Percentiles rank a stretch among this genome's conserved stretches.
Evolutionary conservation across 495 filamentous ascomycete species (phyloP).

Genomic region (Annulohypoxylon stygium): DNA sequence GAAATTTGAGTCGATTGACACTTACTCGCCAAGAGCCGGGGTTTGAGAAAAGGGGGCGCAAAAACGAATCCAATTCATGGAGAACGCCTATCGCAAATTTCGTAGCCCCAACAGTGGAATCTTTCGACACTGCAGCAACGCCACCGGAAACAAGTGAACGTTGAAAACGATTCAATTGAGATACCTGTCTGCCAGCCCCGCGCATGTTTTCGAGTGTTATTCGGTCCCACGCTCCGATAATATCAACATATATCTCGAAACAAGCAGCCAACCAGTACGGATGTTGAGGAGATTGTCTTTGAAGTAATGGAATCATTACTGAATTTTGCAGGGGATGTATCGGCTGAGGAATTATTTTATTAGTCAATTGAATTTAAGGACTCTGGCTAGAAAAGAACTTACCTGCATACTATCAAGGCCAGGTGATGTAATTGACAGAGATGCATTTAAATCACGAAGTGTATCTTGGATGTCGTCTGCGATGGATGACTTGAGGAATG

Average conservation of each 20-base stretch:
- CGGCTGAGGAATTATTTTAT: slow-evolving; percentile 57
- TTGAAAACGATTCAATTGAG: slow-evolving; percentile 76
- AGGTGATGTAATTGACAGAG: slow-evolving; percentile 27
- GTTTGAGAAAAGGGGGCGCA: slow-evolving; percentile 45
- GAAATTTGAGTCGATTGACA: slow-evolving; percentile 4
- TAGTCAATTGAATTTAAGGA: slow-evolving; percentile 37
- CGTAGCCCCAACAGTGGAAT: slow-evolving; percentile 68
- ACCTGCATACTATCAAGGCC: slow-evolving; percentile 42
- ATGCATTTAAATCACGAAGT: slow-evolving; percentile 27
- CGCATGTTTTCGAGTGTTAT: slow-evolving; percentile 53
- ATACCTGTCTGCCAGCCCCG: slow-evolving; percentile 64
- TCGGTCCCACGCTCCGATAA: slow-evolving; percentile 50
- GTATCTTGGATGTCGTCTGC: slow-evolving; percentile 35
- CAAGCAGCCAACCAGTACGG: slow-evolving; percentile 61
- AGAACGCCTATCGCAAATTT: slow-evolving; percentile 57
- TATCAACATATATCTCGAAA: slow-evolving; percentile 65
- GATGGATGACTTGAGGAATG: slow-evolving; percentile 28
- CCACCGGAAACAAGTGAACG: slow-evolving; percentile 71
- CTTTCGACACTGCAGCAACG: slow-evolving; percentile 71
- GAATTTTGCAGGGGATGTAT: slow-evolving; percentile 76
- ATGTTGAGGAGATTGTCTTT: slow-evolving; percentile 46
- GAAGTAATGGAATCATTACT: slow-evolving; percentile 60
- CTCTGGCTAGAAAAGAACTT: slow-evolving; percentile 25
- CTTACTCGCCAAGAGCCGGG: slow-evolving; percentile 52
- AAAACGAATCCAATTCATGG: slow-evolving; percentile 51